These are phyloP conservation scores for Sarcodon aspratus DNA, from an alignment of 768 basidiomycete genomes.

Conservation along the genomic window DNA sequence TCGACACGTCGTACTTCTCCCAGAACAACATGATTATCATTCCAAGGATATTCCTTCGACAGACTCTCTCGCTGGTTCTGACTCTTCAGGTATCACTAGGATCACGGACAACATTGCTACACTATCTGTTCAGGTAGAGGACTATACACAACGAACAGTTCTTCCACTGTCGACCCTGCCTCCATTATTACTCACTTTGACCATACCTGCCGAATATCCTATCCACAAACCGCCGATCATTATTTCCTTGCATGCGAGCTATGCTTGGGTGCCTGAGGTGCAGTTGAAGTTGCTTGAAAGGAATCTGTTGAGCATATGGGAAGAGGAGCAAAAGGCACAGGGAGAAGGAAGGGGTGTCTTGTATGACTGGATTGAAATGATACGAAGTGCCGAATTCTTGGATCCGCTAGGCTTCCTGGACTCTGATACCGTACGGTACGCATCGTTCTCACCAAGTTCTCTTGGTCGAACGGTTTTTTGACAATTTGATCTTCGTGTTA, in stretches of 20 bases:
- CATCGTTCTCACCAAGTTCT: slow-evolving; percentile 2
- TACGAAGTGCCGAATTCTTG: slow-evolving; percentile 58
- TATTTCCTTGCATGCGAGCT: slow-evolving; percentile 38
- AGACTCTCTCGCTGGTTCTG: no score
- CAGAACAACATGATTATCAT: no score
- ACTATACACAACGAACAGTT: no score
- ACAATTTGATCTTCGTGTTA: neutral
- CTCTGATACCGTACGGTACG: slow-evolving; percentile 26
- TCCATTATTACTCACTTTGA: slow-evolving; percentile 45
- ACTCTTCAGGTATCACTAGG: no score
- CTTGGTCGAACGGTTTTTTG: slow-evolving; percentile 5
- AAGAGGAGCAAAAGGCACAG: neutral
- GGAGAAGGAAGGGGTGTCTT: slow-evolving; percentile 42
- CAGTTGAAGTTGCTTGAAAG: neutral
- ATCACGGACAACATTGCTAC: no score
- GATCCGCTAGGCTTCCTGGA: slow-evolving; percentile 27
- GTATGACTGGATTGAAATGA: slow-evolving; percentile 63
- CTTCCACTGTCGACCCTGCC: slow-evolving; percentile 40
- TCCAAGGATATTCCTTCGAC: no score
- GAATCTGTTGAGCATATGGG: neutral
- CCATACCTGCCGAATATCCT: slow-evolving; percentile 47
- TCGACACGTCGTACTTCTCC: no score
- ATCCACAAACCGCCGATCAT: slow-evolving; percentile 39
- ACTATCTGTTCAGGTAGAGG: no score
- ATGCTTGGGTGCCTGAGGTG: slow-evolving; percentile 45